These are phyloP conservation scores for Paralagenidium karlingii DNA, from an alignment of 352 stramenopile genomes.

Conservation along the genomic window DNA sequence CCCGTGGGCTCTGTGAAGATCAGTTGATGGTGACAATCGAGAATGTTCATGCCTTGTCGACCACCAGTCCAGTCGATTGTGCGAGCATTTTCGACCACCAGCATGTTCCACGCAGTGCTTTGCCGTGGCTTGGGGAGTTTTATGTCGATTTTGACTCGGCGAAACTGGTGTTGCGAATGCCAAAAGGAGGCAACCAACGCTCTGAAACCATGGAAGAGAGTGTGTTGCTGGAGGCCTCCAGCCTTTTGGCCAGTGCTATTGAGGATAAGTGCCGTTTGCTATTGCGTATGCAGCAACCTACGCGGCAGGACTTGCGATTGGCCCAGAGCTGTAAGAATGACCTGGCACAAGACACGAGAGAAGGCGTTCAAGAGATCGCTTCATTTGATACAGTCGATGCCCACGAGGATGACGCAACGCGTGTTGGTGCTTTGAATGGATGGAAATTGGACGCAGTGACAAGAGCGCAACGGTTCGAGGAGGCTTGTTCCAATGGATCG, in stretches of 20 bases:
- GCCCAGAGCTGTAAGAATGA: slow-evolving; percentile 46
- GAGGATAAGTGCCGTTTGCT: slow-evolving; percentile 28
- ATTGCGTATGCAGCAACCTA: slow-evolving; percentile 31
- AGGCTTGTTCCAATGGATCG: slow-evolving; percentile 27
- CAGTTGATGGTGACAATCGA: slow-evolving; percentile 58
- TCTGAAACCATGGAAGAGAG: too few relatives aligned
- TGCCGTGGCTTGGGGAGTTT: slow-evolving; percentile 68
- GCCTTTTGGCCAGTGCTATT: too few relatives aligned
- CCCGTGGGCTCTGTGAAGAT: slow-evolving; percentile 73
- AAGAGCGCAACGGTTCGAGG: slow-evolving; percentile 48
- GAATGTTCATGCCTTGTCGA: too few relatives aligned
- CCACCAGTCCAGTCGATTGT: too few relatives aligned
- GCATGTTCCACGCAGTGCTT: too few relatives aligned
- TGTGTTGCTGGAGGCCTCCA: too few relatives aligned
- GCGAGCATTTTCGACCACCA: too few relatives aligned
- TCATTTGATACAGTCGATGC: neutral
- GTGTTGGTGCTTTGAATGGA: slow-evolving; percentile 66
- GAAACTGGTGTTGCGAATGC: slow-evolving; percentile 29
- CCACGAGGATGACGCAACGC: slow-evolving; percentile 51
- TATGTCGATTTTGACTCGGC: slow-evolving; percentile 34
- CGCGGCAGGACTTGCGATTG: slow-evolving; percentile 26
- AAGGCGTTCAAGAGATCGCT: slow-evolving; percentile 4
- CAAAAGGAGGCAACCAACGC: slow-evolving; percentile 42
- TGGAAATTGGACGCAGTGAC: slow-evolving; percentile 59
- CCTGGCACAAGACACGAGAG: slow-evolving; percentile 58